phyloP scores from a whole-genome alignment of 495 filamentous ascomycete species.

The Pyrenopolyporus hunteri region DNA sequence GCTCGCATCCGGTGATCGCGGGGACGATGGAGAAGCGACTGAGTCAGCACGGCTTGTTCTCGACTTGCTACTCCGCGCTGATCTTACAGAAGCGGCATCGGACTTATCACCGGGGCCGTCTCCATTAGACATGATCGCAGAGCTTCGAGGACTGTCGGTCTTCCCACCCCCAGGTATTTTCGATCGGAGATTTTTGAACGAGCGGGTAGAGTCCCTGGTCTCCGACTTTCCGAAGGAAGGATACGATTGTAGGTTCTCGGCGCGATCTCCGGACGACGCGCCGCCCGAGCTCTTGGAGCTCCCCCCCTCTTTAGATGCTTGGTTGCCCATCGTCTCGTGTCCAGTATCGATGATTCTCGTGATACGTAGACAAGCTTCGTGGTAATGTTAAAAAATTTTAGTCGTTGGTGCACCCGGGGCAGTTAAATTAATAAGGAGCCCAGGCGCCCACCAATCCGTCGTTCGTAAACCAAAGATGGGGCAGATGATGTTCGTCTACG shows the following conservation, averaged over 20 bases:
- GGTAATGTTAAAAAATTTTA: conserved; percentile 2
- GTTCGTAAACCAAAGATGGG: conserved; percentile 33
- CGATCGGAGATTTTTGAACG: conserved; percentile 75
- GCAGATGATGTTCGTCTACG: conserved; percentile 19
- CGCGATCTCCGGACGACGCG: conserved; percentile 45
- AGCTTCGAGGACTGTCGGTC: conserved; percentile 81
- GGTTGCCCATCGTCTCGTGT: conserved; percentile 78
- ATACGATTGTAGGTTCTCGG: conserved; percentile 69
- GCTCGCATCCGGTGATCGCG: conserved; percentile 50
- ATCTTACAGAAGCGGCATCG: conserved; percentile 75
- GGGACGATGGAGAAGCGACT: conserved; percentile 42
- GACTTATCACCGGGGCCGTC: conserved; percentile 68
- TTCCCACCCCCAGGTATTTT: conserved; percentile 65
- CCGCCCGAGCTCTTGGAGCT: conserved; percentile 46
- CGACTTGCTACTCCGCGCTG: conserved; percentile 63
- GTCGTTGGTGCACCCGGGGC: conserved; percentile 18
- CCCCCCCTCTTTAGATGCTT: conserved; percentile 78
- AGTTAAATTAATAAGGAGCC: conserved; percentile 31
- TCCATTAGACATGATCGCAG: conserved; percentile 65
- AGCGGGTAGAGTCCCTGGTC: conserved; percentile 91
- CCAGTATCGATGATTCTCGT: conserved; percentile 15
- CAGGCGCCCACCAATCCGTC: conserved; percentile 53
- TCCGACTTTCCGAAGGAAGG: conserved; percentile 93
- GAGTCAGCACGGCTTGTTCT: conserved; percentile 48
- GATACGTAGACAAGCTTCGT: conserved; percentile 8